phyloP scores from a whole-genome alignment of 192 early-diverging fungal genomes.

The Coemansia sp. region DNA sequence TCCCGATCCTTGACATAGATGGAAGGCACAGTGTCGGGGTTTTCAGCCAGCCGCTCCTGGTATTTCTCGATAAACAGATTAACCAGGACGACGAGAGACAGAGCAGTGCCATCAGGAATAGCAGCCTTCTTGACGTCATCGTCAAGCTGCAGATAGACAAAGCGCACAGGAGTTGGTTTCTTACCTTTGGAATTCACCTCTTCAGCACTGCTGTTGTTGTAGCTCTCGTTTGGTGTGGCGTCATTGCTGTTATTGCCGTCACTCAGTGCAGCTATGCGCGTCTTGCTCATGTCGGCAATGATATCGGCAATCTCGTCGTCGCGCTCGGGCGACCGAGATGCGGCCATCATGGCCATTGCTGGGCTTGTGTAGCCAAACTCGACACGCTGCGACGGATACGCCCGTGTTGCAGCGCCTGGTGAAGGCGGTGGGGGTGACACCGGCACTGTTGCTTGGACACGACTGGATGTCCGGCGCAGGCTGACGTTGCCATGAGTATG shows the following conservation, averaged over 20 bases:
- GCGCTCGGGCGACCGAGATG: constrained; percentile 28
- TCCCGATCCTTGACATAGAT: constrained; percentile 68
- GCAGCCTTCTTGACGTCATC: constrained; percentile 62
- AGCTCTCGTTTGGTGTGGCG: background rate
- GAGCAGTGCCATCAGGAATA: constrained; percentile 50
- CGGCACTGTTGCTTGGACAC: constrained; percentile 5
- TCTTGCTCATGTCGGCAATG: constrained; percentile 50
- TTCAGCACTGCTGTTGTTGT: constrained; percentile 11
- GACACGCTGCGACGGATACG: constrained; percentile 31
- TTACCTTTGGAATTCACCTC: background rate
- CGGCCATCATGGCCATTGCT: constrained; percentile 15
- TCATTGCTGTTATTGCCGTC: constrained; percentile 4
- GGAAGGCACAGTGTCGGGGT: constrained; percentile 60
- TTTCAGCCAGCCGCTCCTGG: constrained; percentile 60
- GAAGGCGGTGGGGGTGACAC: constrained; percentile 18
- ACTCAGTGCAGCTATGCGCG: constrained; percentile 18
- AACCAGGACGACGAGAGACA: constrained; percentile 60
- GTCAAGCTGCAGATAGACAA: constrained; percentile 63
- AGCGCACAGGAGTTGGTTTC: constrained; percentile 4
- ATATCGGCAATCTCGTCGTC: constrained; percentile 53
- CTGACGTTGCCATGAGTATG: background rate
- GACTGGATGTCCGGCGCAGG: background rate
- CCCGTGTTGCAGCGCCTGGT: background rate
- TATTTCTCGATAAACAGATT: constrained; percentile 78
- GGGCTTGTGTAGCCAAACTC: constrained; percentile 42